phyloP scores from a whole-genome alignment of 2,329 filamentous ascomycete species.

The Paramyrothecium sp. region DNA sequence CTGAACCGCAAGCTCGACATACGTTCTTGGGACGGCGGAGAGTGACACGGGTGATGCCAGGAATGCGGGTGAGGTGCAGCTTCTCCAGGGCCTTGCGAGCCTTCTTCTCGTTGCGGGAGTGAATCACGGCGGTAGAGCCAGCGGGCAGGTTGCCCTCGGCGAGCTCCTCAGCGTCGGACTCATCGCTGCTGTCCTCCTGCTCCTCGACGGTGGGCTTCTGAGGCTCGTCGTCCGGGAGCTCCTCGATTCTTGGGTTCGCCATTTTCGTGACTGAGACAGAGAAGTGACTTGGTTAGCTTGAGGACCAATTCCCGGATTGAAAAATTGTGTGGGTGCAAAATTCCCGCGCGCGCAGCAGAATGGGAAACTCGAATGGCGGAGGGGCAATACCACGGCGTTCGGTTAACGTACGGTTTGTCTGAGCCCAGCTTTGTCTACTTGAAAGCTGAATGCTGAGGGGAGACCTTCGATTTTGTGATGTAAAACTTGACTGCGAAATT shows the following conservation, averaged over 20 bases:
- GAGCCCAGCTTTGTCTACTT: conserved; percentile 30
- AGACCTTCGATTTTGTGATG: conserved; percentile 36
- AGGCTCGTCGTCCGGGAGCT: conserved; percentile 88
- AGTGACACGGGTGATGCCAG: conserved; percentile 97
- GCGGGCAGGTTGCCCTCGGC: conserved; percentile 75
- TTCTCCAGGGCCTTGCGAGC: conserved; percentile 99
- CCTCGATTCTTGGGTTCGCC: conserved; percentile 97
- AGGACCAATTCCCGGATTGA: conserved; percentile 16
- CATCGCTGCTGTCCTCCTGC: conserved; percentile 70
- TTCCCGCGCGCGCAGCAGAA: conserved; percentile 9
- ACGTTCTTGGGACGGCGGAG: conserved; percentile 99
- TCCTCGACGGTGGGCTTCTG: conserved; percentile 79
- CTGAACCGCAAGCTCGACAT: conserved; percentile 43
- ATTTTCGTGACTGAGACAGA: conserved; percentile 54
- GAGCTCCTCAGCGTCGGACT: conserved; percentile 79
- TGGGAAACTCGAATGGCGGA: conserved; percentile 13
- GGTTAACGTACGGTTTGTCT: conserved; percentile 33
- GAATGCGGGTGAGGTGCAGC: conserved; percentile 93
- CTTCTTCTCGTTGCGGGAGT: conserved; percentile 99
- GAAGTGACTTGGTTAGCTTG: conserved; percentile 24
- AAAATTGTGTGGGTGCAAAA: conserved; percentile 14
- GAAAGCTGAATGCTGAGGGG: conserved; percentile 20
- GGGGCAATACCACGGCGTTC: conserved; percentile 9
- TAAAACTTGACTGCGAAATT: conserved; percentile 37
- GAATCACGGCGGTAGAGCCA: conserved; percentile 85